Base-by-base conservation (phyloP, 345 rosid species). In the Ceriops tagal region DNA sequence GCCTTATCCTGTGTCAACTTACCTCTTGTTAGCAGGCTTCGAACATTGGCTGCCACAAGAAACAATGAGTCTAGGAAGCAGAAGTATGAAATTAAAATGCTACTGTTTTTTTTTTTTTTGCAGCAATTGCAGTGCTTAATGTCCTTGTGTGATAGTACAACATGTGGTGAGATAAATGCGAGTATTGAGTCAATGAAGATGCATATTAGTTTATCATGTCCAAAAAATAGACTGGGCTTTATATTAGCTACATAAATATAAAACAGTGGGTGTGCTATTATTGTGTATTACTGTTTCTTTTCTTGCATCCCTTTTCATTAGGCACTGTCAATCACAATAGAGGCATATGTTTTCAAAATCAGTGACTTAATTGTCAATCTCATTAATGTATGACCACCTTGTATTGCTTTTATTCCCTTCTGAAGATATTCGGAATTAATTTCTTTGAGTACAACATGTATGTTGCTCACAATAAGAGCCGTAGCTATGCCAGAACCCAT, bases 401-500 rank as follows among this genome's bases (percentile, higher is more conserved):
- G 92, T 74, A 89, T 77, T 47, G 77, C 68, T 84, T 88, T 87
- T 64, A 84, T 75, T 67, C 96, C 98, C 78, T 86, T 91, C 72
- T 39, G 84, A 69, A 93, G 96, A 80, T 89, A 93, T 53, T 89
- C 96, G 34, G 90, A 58, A 75, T 87, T 91, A 58, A 93, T 71
- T 86, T 93, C 98, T 81, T 93, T 93, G 46, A 93, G 93, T 61
- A 91, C 75, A 76, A 93, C 98, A 71, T 63, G 69, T 60, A 80
- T 84, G 79, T 88, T 84, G 85, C 85, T 75, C 72, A 85, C 16
- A 66, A 93, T 76, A 59, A 89, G 86, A 56, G 92, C 93, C 0
- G 98, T 89, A 74, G 96, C 89, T 61, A 93, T 91, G 81, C 97
- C 98, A 79, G 96, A 91, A 72, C 98, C 98, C 97, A 93, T 93